phyloP scores from a whole-genome alignment of 495 filamentous ascomycete species.

The Viridothelium virens region DNA sequence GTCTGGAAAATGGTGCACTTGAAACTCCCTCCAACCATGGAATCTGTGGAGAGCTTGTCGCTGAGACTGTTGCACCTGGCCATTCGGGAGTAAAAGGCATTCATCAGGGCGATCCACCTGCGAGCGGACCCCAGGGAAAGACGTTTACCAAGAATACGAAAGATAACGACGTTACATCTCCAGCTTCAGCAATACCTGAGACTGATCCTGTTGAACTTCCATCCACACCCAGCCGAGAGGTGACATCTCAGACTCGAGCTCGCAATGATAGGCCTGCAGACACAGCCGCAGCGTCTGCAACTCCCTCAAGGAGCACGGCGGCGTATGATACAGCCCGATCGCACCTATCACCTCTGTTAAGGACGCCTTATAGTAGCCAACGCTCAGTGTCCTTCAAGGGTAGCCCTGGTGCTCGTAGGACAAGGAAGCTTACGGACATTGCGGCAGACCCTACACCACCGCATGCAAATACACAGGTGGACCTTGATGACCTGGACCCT shows the following conservation, averaged over 20 bases:
- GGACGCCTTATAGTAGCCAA: slow-evolving; percentile 6
- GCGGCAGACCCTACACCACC: slow-evolving; percentile 30
- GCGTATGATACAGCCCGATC: slow-evolving; percentile 24
- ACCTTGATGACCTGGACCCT: slow-evolving; percentile 28
- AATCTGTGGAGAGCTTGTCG: not conserved
- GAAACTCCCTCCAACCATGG: not conserved
- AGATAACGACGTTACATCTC: not conserved
- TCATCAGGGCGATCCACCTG: not conserved
- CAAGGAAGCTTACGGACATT: slow-evolving; percentile 29
- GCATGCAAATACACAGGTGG: slow-evolving; percentile 13
- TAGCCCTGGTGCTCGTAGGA: slow-evolving; percentile 14
- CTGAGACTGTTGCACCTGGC: not conserved
- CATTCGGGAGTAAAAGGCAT: not conserved
- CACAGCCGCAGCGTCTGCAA: not conserved
- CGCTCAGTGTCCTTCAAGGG: not conserved
- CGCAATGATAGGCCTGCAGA: not conserved
- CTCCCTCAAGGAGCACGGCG: slow-evolving; percentile 3
- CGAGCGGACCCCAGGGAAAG: not conserved
- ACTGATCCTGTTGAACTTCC: slow-evolving; percentile 1
- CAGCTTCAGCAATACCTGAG: slow-evolving; percentile 12
- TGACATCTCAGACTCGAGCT: not conserved
- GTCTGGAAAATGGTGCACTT: not conserved
- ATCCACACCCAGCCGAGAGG: not conserved
- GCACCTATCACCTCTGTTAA: slow-evolving; percentile 22
- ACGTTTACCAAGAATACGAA: not conserved